These are phyloP conservation scores for Suhomyces bolitotheri DNA, from an alignment of 1,139 yeast species.

Conservation along the genomic window DNA sequence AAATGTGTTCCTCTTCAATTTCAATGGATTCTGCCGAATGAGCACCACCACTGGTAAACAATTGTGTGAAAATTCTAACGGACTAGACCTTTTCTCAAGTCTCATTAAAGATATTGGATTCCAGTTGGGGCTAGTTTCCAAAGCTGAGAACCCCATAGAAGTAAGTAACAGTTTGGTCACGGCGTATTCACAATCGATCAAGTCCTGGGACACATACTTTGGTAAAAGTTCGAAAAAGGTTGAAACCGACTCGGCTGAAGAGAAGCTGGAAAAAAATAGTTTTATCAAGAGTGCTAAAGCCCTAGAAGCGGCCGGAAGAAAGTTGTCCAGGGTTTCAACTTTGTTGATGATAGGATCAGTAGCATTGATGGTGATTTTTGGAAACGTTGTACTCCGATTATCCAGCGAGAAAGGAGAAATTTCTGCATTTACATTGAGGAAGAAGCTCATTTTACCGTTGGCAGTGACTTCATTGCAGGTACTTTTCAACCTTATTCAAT, in stretches of 20 bases:
- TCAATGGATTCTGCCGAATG: conserved; percentile 51
- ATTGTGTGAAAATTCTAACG: conserved; percentile 7
- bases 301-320: conserved; percentile 2
- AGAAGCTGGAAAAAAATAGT: not conserved
- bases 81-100: conserved; percentile 12
- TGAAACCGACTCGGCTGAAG: not conserved
- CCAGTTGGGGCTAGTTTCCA: conserved; percentile 46
- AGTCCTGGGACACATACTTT: conserved; percentile 5
- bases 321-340: conserved; percentile 4
- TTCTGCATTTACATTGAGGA: conserved; percentile 3
- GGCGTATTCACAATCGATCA: conserved; percentile 9
- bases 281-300: conserved; percentile 6
- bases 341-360: conserved; percentile 6
- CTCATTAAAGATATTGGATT: conserved; percentile 13
- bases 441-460: conserved; percentile 6
- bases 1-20: conserved; percentile 44
- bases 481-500: conserved; percentile 1
- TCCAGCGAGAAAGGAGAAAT: conserved; percentile 1
- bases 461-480: conserved; percentile 4
- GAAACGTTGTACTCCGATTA: conserved; percentile 4
- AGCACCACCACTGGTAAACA: conserved; percentile 16
- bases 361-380: conserved; percentile 6
- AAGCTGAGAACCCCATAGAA: conserved; percentile 33
- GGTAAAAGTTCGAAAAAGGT: not conserved
- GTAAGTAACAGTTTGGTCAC: conserved; percentile 20